A percentile compares a stretch with the other conserved stretches of the same genome.
phyloP scores from a whole-genome alignment of 768 basidiomycete genomes.

The Hebeloma cylindrosporum region DNA sequence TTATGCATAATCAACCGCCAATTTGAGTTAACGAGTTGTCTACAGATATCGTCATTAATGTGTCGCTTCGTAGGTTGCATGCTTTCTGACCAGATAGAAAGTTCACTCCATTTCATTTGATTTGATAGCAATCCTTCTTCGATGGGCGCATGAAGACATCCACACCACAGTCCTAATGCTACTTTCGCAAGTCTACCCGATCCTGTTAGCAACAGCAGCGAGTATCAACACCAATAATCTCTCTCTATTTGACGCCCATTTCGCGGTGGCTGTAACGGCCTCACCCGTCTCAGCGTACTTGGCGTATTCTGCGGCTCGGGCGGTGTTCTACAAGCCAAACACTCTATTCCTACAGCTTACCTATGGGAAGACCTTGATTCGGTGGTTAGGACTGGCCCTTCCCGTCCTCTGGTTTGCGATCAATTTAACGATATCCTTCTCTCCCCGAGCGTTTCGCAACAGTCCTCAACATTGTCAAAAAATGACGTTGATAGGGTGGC shows the following conservation, averaged over 20 bases:
- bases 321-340: constrained; percentile 1
- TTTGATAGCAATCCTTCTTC: constrained; percentile 13
- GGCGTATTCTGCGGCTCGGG: constrained; percentile 13
- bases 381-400: constrained; percentile 8
- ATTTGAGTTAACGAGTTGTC: too few species aligned
- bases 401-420: constrained; percentile 14
- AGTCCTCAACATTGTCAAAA: constrained; percentile 12
- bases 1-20: too few species aligned
- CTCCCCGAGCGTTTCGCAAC: constrained; percentile 12
- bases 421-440: constrained; percentile 19
- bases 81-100: too few species aligned
- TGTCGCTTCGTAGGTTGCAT: too few species aligned
- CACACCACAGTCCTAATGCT: constrained; percentile 15
- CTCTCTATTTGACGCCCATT: constrained; percentile 20
- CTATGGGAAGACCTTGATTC: constrained; percentile 6
- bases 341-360: constrained; percentile 1
- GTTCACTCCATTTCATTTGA: too few species aligned
- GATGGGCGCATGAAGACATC: constrained; percentile 9
- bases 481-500: constrained; percentile 14
- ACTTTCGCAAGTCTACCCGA: constrained; percentile 19
- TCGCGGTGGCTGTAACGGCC: constrained; percentile 17
- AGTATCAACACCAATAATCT: constrained; percentile 14
- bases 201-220: constrained; percentile 17
- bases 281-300: constrained; percentile 19
- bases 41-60: too few species aligned